Conservation (phyloP, 176 grass and related monocot genomes). For the Oryza meridionalis region DNA sequence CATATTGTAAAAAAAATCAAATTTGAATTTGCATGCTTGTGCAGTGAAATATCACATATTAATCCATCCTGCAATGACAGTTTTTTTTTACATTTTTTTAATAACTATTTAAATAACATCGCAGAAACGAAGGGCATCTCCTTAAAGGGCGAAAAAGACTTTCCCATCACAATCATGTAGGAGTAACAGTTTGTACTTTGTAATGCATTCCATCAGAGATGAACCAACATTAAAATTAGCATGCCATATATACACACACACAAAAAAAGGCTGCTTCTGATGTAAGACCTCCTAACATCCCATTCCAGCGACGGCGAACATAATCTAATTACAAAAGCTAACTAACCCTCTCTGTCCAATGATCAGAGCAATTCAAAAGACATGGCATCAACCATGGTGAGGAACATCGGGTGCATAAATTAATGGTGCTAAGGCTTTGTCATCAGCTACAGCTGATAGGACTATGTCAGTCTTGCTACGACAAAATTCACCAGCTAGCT, state of each 20-base stretch:
- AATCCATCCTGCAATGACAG: too few species aligned
- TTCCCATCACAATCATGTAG: too few species aligned
- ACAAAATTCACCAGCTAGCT: not conserved
- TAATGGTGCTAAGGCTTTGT: not conserved
- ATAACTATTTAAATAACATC: too few species aligned
- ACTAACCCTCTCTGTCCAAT: not conserved
- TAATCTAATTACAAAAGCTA: constrained; percentile 10
- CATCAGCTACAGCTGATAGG: not conserved
- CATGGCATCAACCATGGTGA: not conserved
- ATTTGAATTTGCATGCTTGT: too few species aligned
- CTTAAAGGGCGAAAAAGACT: too few species aligned
- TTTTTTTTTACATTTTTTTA: too few species aligned
- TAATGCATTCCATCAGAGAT: not conserved
- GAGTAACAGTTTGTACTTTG: too few species aligned
- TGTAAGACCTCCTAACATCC: not conserved
- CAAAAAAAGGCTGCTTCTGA: not conserved
- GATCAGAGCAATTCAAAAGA: not conserved
- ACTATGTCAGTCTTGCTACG: not conserved
- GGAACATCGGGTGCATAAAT: not conserved
- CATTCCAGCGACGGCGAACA: not conserved
- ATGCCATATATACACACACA: not conserved
- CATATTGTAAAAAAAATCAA: too few species aligned
- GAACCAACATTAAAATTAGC: not conserved
- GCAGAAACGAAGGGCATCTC: too few species aligned
- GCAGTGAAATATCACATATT: too few species aligned